phyloP scores from a whole-genome alignment of 2,329 filamentous ascomycete genomes.

The Conoideocrella luteorostrata region DNA sequence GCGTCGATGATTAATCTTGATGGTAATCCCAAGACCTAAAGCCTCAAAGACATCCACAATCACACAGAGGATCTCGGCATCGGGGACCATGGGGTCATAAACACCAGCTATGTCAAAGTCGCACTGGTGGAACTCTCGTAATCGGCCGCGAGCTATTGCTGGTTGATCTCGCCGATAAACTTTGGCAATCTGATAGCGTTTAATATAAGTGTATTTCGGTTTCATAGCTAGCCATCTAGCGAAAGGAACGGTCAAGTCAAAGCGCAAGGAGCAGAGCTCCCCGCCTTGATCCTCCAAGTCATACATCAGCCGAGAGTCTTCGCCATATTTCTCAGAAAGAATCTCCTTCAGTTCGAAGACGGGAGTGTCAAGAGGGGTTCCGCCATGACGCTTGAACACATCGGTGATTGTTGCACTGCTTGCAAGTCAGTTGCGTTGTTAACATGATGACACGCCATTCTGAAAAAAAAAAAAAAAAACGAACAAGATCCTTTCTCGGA shows the following conservation, averaged over 20 bases:
- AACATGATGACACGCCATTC: neutral
- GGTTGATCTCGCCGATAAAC: constrained; percentile 50
- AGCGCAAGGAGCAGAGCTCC: constrained; percentile 67
- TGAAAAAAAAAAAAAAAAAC: constrained; percentile 34
- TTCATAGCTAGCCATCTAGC: constrained; percentile 94
- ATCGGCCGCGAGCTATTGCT: constrained; percentile 80
- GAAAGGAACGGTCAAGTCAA: constrained; percentile 84
- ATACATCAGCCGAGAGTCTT: constrained; percentile 89
- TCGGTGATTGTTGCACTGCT: constrained; percentile 58
- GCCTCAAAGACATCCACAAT: constrained; percentile 79
- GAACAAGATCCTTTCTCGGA: constrained; percentile 69
- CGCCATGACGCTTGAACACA: constrained; percentile 80
- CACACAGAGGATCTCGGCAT: constrained; percentile 82
- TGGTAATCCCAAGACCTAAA: constrained; percentile 68
- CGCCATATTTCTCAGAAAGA: constrained; percentile 73
- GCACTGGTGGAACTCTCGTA: constrained; percentile 96
- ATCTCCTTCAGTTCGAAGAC: constrained; percentile 87
- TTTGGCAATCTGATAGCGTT: constrained; percentile 93
- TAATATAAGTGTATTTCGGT: constrained; percentile 68
- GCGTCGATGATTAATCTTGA: constrained; percentile 93
- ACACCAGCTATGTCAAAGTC: constrained; percentile 90
- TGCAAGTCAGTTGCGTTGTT: too few species aligned
- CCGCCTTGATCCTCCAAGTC: constrained; percentile 82
- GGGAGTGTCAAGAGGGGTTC: constrained; percentile 70
- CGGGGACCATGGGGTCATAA: constrained; percentile 87